Percentiles rank a stretch among this genome's conserved stretches.
Conservation (phyloP, 768 basidiomycete species). For the Chalciporus chontae region DNA sequence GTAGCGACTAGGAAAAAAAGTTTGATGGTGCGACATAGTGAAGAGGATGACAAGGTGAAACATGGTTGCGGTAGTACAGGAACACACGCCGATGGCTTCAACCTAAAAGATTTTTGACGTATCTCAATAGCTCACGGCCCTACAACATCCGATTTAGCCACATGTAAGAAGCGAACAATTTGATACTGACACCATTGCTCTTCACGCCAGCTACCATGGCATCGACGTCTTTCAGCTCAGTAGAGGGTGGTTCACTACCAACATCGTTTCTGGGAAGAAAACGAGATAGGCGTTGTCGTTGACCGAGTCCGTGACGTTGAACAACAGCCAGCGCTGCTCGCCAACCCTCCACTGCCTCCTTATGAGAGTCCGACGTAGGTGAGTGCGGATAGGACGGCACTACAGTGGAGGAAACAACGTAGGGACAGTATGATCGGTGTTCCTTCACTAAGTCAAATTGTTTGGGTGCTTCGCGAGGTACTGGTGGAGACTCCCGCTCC, state of each 20-base stretch:
- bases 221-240: constrained; percentile 49
- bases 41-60: not conserved
- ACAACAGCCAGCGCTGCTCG: constrained; percentile 70
- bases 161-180: constrained; percentile 5
- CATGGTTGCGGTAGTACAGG: too few species aligned
- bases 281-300: constrained; percentile 45
- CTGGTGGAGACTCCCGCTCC: constrained; percentile 16
- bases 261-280: constrained; percentile 16
- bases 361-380: constrained; percentile 21
- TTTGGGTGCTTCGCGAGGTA: constrained; percentile 31
- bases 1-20: too few species aligned
- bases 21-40: not conserved
- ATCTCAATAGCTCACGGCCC: constrained; percentile 69
- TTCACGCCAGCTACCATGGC: constrained; percentile 81
- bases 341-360: constrained; percentile 64
- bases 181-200: constrained; percentile 57
- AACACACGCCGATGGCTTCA: constrained; percentile 29
- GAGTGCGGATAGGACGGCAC: constrained; percentile 52
- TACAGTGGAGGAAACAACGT: constrained; percentile 64
- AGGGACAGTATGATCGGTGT: constrained; percentile 85
- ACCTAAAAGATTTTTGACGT: constrained; percentile 65
- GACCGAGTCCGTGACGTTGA: constrained; percentile 60
- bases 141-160: constrained; percentile 25
- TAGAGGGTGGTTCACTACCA: constrained; percentile 32
- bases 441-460: constrained; percentile 76